Evolutionary conservation across 192 early-diverging fungal species (phyloP), one percentile per base, ranked within the genome.

Genomic region (Dispira parvispora): DNA sequence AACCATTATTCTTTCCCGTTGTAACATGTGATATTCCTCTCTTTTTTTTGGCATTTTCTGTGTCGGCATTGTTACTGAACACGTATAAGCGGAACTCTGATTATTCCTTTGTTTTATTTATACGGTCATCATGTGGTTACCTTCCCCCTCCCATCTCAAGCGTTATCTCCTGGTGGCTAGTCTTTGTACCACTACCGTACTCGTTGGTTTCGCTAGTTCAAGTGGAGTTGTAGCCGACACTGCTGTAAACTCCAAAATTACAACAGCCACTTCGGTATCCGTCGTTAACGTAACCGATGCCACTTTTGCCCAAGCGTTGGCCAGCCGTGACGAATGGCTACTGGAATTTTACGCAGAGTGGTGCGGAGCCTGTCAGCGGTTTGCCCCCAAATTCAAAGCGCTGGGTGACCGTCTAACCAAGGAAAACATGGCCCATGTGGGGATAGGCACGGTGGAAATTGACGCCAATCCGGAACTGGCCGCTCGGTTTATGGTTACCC

Each of bases 381-480:
- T 55, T 23, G 53, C 53, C 3, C 53, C 53, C 18, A 55, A 55
- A 9, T 28, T 55, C 23, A 25, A 55, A 13, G 25, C 28, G 3
- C 53, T 55, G 3, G 25, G 8, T 1, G 53, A 55, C 12, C 53
- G 53, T 3, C 53, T 55, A 28, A 28, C 53, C 9, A 28, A 3
- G 13, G 53, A 21, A 21, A 28, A 55, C 53, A 55, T 55, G 53
- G 12, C 53, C 53, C 53, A 55, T 55, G 53, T 55, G 25, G 53
- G 53, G 16, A 0, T 55, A 23, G 53, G 25, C 53, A 55, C 21
- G 53, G 28, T 55, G 25, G 53, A 55, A 21, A 55, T 55, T 28
- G 53, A 55, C 23, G 53, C 53, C 53, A 55, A 25, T 28, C 53
- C 53, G 25, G 53, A 55, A 28, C 53, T 55, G 18, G 53, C 53